These are phyloP conservation scores for Plasmodium berghei DNA, from an alignment of 169 alveolate genomes.

Conservation along the genomic window DNA sequence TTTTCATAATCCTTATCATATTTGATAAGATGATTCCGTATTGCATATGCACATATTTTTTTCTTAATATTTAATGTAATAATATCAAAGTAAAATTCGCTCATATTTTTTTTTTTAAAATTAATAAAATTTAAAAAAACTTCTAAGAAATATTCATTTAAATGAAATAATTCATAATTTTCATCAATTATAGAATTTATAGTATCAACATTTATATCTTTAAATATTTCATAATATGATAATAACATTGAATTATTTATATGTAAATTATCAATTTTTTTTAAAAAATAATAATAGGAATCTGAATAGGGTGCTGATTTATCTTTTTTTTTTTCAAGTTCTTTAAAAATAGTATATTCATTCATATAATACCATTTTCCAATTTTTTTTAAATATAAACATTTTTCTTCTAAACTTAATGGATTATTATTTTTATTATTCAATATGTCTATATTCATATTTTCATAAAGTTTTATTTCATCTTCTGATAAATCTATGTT, in stretches of 20 bases:
- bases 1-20: neutral
- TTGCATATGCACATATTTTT: constrained; percentile 4
- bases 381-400: constrained; percentile 3
- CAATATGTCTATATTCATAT: constrained; percentile 8
- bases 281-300: constrained; percentile 46
- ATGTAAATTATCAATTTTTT: constrained; percentile 6
- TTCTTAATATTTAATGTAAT: constrained; percentile 48
- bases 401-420: constrained; percentile 18
- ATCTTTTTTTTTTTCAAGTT: constrained; percentile 4
- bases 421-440: constrained; percentile 4
- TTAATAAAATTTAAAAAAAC: constrained; percentile 14
- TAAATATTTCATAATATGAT: constrained; percentile 48
- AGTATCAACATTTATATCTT: constrained; percentile 35
- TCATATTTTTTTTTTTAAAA: constrained; percentile 17
- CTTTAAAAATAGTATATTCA: constrained; percentile 6
- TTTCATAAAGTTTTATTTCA: constrained; percentile 28
- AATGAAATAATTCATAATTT: constrained; percentile 21
- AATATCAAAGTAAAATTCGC: constrained; percentile 42
- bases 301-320: constrained; percentile 9
- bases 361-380: constrained; percentile 11
- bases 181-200: constrained; percentile 27
- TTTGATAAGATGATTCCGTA: constrained; percentile 24
- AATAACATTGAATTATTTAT: neutral
- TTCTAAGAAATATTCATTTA: constrained; percentile 51
- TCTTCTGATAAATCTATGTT: constrained; percentile 22